phyloP scores from a whole-genome alignment of 2,329 filamentous ascomycete species.

The Talaromyces sp. region DNA sequence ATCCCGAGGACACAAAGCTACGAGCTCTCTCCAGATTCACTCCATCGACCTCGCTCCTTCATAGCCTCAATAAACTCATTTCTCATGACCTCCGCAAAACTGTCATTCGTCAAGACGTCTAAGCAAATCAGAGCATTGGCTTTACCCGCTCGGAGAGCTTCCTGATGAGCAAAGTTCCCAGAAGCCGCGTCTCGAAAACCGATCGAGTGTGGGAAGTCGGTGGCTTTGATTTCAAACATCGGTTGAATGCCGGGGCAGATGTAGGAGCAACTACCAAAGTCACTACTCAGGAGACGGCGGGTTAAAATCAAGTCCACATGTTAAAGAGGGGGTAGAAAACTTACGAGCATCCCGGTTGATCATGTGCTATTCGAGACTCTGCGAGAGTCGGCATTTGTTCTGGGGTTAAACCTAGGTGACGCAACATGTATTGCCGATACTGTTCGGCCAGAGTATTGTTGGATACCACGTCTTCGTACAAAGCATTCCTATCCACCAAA shows the following conservation, averaged over 20 bases:
- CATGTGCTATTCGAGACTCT: neutral
- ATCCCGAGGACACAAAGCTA: neutral
- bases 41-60: neutral
- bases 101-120: constrained; percentile 3
- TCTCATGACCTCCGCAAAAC: neutral
- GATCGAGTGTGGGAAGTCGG: neutral
- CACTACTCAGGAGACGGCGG: neutral
- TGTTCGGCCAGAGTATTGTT: neutral
- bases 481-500: neutral
- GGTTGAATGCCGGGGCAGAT: constrained; percentile 3
- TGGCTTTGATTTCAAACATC: constrained; percentile 4
- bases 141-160: constrained; percentile 3
- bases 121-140: constrained; percentile 5
- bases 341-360: constrained; percentile 4
- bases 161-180: constrained; percentile 1
- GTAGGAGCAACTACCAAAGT: constrained; percentile 4
- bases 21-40: neutral
- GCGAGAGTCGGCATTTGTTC: constrained; percentile 4
- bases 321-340: neutral
- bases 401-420: neutral
- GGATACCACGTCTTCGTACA: constrained; percentile 6
- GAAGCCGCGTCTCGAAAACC: constrained; percentile 2
- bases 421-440: constrained; percentile 5
- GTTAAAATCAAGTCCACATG: neutral
- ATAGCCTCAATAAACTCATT: neutral